Base-by-base conservation (phyloP, 208 protist species). In the Acanthamoeba lugdunensis region DNA sequence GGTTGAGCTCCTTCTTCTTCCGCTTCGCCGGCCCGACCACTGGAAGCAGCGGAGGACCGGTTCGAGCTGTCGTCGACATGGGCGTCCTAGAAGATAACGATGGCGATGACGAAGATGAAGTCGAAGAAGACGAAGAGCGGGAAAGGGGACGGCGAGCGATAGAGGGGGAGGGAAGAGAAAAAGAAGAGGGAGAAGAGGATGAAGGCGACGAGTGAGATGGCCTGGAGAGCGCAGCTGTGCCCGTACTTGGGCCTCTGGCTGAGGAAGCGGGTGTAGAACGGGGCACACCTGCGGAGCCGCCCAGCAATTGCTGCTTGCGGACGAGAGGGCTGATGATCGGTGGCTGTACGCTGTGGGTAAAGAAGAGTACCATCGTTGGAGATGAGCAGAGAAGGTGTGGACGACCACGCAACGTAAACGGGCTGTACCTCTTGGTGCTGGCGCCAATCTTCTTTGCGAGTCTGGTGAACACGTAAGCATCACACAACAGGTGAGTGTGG, bases 361-460 rank as follows among this genome's bases (percentile, higher is more conserved):
- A 16, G 21, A 63, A 63, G 6, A 63, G 65, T 18, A 25, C 16
- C 58, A 65, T 18, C 23, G 18, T 65, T 4, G 21, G 54, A 61
- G 25, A 61, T 28, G 58, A 65, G 23, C 0, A 14, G 28, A 41
- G 28, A 33, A 73, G 21, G 65, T 6, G 65, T 23, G 16, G 79
- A 7, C 50, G 6, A 58, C 33, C 11, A 28, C 16, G 37, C 13
- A 82, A 28, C 25, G 25, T 2, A 21, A 82, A 21, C 37, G 11
- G 16, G 58, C 58, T 65, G 58, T 65, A 87, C 79, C 52, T 81
- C 21, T 63, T 33, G 52, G 50, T 48, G 14, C n/a, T 87, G 52
- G 79, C 79, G 7, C 79, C 79, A 13, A 87, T 87, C 28, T 87
- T 87, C 52, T 87, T 87, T 33, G 79, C 79, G 21, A 87, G 45